Conservation (phyloP, 2,329 filamentous ascomycete species). For the Diaporthe eres region DNA sequence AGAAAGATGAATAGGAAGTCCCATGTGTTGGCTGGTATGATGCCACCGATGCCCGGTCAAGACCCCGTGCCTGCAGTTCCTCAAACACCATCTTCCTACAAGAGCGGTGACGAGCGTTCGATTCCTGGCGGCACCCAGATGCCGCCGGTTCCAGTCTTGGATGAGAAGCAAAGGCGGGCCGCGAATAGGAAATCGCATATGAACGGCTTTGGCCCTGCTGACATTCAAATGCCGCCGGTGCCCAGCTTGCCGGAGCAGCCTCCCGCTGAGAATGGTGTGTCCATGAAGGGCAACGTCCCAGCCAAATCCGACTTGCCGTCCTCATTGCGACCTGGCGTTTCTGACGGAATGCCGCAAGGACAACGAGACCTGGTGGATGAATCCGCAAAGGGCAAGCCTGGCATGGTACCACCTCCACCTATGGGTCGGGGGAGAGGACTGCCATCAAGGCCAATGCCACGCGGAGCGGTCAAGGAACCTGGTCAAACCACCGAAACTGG, state of each 20-base stretch:
- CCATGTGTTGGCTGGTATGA: neutral
- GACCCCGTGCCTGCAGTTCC: slow-evolving; percentile 14
- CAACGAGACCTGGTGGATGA: neutral
- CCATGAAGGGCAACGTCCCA: neutral
- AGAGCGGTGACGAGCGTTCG: neutral
- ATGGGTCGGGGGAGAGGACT: neutral
- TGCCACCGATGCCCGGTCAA: neutral
- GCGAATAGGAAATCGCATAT: slow-evolving; percentile 29
- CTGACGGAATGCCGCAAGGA: neutral
- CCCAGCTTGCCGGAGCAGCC: slow-evolving; percentile 25
- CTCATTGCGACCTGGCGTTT: neutral
- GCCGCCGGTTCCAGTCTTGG: neutral
- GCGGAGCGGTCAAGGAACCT: neutral
- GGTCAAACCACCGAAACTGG: neutral
- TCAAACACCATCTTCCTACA: neutral
- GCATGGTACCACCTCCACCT: neutral
- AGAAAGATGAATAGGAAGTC: slow-evolving; percentile 33
- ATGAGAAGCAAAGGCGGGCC: slow-evolving; percentile 12
- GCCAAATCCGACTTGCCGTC: neutral
- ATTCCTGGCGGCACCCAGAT: neutral
- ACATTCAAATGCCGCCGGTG: slow-evolving; percentile 21
- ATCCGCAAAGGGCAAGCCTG: neutral
- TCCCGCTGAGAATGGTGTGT: neutral
- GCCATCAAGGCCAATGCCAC: neutral
- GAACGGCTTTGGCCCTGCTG: slow-evolving; percentile 7